Conservation (phyloP, 2,329 filamentous ascomycete genomes). For the Penicillium sp. region DNA sequence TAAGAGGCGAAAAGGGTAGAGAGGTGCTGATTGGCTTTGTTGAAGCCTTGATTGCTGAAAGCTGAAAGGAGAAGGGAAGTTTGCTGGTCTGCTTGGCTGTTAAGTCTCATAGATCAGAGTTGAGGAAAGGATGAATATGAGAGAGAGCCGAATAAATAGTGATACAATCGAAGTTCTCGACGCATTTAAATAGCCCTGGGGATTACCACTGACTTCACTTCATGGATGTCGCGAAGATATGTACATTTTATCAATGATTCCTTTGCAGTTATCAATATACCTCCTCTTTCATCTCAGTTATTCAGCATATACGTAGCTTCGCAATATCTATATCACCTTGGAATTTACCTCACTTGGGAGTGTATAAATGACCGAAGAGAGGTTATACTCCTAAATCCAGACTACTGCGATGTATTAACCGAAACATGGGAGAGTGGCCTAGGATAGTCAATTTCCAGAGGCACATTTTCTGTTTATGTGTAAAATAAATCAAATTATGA, state of each 20-base stretch:
- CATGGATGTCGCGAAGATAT: background rate
- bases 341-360: background rate
- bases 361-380: background rate
- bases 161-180: background rate
- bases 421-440: background rate
- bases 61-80: background rate
- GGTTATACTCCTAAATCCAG: background rate
- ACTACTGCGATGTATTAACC: background rate
- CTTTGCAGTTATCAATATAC: background rate
- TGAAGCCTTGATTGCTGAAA: background rate
- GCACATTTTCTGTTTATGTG: background rate
- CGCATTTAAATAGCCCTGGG: background rate
- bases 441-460: background rate
- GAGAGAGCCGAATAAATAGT: background rate
- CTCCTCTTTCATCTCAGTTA: background rate
- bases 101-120: background rate
- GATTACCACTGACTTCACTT: background rate
- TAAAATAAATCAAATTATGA: background rate
- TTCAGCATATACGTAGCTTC: background rate
- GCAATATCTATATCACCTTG: background rate
- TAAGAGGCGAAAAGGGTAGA: background rate
- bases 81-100: background rate
- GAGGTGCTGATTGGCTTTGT: background rate
- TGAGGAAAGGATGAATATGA: background rate
- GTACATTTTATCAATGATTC: background rate